Percentiles rank a stretch among this genome's conserved stretches.
phyloP scores from a whole-genome alignment of 345 rosid species.

The Viola odorata region DNA sequence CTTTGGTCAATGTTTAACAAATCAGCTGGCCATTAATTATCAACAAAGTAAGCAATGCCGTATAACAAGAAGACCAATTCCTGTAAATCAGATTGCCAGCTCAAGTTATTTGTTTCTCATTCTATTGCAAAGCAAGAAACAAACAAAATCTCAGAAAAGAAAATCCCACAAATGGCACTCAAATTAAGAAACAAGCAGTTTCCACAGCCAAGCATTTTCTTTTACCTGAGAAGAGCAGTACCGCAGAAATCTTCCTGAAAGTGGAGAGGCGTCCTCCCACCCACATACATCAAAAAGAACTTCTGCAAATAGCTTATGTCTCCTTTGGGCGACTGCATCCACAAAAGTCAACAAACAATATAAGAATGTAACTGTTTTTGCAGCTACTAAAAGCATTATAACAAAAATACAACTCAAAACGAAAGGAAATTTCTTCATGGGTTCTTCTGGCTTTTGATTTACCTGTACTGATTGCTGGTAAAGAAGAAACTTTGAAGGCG shows the following conservation, averaged over 20 bases:
- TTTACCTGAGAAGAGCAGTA: constrained; percentile 80
- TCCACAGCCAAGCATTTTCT: not conserved
- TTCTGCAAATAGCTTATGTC: constrained; percentile 86
- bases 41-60: no score
- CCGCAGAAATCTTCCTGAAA: constrained; percentile 97
- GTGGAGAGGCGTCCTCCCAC: constrained; percentile 81
- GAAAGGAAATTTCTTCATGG: not conserved
- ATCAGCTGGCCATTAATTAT: no score
- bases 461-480: constrained; percentile 92
- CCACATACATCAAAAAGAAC: constrained; percentile 75
- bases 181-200: no score
- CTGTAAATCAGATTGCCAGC: no score
- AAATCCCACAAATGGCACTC: no score
- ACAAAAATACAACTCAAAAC: not conserved
- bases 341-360: not conserved
- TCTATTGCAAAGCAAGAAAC: no score
- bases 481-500: constrained; percentile 72
- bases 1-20: no score
- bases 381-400: constrained; percentile 2
- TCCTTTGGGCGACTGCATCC: constrained; percentile 79
- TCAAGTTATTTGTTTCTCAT: no score
- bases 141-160: no score
- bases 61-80: no score
- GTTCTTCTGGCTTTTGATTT: not conserved
- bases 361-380: not conserved